Evolutionary conservation across 371 early-diverging fungal genomes (phyloP).

Genomic region (Dichotomocladium elegans): DNA sequence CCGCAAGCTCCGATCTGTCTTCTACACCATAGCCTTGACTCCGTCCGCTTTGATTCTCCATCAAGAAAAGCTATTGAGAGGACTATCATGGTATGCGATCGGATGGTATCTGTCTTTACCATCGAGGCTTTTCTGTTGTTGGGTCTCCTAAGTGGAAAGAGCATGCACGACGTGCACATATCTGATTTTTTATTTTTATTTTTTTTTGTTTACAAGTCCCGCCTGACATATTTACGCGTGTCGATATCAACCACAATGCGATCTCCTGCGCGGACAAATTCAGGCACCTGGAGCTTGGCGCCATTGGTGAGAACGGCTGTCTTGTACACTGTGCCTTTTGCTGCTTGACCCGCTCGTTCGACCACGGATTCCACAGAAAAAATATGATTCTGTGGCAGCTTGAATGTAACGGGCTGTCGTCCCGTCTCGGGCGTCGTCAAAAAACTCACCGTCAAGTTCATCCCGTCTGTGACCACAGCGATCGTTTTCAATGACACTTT

Average conservation of each 20-base stretch:
- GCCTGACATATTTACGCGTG: slow-evolving; percentile 60
- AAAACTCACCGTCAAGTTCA: slow-evolving; percentile 40
- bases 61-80: no score
- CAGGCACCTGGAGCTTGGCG: slow-evolving; percentile 70
- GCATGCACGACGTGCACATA: no score
- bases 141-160: no score
- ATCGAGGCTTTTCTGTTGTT: no score
- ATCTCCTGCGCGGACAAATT: slow-evolving; percentile 79
- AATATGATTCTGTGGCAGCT: slow-evolving; percentile 34
- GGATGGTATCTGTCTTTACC: no score
- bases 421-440: slow-evolving; percentile 44
- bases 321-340: slow-evolving; percentile 70
- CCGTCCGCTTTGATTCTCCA: no score
- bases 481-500: slow-evolving; percentile 6
- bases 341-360: slow-evolving; percentile 59
- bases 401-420: slow-evolving; percentile 35
- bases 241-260: slow-evolving; percentile 70
- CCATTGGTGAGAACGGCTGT: slow-evolving; percentile 73
- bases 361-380: slow-evolving; percentile 37
- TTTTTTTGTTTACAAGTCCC: slow-evolving; percentile 21
- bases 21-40: no score
- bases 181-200: not conserved
- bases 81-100: no score
- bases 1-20: no score
- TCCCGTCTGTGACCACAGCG: slow-evolving; percentile 26